These are phyloP conservation scores for Drechslera avenae DNA, from an alignment of 2,329 filamentous ascomycete genomes.

Conservation along the genomic window DNA sequence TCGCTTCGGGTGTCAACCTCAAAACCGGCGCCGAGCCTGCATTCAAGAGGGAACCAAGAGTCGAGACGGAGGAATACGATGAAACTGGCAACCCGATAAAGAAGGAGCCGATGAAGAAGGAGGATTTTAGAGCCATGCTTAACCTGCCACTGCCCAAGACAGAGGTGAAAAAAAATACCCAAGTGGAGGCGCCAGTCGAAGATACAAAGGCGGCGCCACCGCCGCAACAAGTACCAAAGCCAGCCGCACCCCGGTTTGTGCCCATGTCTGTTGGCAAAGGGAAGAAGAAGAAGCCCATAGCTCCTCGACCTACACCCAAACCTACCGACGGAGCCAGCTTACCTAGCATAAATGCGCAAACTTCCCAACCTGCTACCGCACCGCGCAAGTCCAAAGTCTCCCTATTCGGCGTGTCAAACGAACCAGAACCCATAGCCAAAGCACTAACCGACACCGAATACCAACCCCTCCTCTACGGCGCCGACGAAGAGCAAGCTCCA, in stretches of 20 bases:
- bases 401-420: constrained; percentile 68
- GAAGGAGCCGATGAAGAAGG: constrained; percentile 37
- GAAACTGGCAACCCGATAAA: constrained; percentile 43
- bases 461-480: constrained; percentile 46
- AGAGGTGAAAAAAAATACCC: constrained; percentile 39
- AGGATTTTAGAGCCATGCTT: constrained; percentile 40
- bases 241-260: constrained; percentile 82
- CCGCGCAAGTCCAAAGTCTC: constrained; percentile 65
- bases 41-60: constrained; percentile 69
- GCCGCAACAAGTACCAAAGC: constrained; percentile 63
- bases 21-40: constrained; percentile 85
- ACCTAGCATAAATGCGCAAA: neutral
- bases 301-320: constrained; percentile 13
- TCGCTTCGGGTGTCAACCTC: constrained; percentile 68
- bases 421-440: constrained; percentile 38
- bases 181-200: neutral
- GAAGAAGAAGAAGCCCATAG: constrained; percentile 52
- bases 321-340: constrained; percentile 1
- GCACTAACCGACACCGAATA: constrained; percentile 37
- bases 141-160: constrained; percentile 43
- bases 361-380: constrained; percentile 25
- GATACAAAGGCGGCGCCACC: constrained; percentile 52
- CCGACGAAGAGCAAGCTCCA: constrained; percentile 26
- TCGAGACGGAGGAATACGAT: constrained; percentile 41
- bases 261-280: constrained; percentile 84